These are phyloP conservation scores for Closterium sp. DNA, from an alignment of 139 green algal genomes.

Conservation along the genomic window DNA sequence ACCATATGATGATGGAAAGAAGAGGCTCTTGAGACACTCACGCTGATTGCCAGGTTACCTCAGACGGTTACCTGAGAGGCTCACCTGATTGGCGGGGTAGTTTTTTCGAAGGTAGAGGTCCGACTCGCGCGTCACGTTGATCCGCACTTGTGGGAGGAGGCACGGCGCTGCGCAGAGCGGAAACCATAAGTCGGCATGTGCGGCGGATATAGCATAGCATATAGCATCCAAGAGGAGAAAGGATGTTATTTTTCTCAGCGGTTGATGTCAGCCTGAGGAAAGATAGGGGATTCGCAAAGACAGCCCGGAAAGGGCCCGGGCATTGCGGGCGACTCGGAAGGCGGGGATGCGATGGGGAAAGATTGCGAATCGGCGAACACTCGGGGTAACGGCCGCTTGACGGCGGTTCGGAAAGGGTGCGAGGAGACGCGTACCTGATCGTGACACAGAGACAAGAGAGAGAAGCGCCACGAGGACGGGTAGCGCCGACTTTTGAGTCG, in stretches of 20 bases:
- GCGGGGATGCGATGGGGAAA: neutral
- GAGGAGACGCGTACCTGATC: neutral
- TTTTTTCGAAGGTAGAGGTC: neutral
- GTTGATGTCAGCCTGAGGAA: neutral
- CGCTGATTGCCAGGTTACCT: no score
- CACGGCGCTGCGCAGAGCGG: neutral
- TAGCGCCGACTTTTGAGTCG: neutral
- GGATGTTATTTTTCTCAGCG: neutral
- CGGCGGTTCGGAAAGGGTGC: no score
- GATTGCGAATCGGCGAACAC: neutral
- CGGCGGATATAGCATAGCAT: no score
- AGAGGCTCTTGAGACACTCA: no score
- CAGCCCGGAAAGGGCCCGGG: neutral
- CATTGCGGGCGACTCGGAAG: neutral
- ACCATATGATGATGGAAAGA: no score
- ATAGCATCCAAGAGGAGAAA: neutral
- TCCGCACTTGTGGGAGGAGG: neutral
- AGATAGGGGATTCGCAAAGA: neutral
- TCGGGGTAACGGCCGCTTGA: neutral
- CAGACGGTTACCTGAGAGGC: no score
- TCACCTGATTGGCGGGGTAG: neutral
- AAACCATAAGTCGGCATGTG: neutral
- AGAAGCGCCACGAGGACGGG: neutral
- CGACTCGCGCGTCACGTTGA: neutral
- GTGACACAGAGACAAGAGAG: neutral